Conservation (phyloP, 1,284 basidiomycete species). For the Apiotrichum veenhuisii region DNA sequence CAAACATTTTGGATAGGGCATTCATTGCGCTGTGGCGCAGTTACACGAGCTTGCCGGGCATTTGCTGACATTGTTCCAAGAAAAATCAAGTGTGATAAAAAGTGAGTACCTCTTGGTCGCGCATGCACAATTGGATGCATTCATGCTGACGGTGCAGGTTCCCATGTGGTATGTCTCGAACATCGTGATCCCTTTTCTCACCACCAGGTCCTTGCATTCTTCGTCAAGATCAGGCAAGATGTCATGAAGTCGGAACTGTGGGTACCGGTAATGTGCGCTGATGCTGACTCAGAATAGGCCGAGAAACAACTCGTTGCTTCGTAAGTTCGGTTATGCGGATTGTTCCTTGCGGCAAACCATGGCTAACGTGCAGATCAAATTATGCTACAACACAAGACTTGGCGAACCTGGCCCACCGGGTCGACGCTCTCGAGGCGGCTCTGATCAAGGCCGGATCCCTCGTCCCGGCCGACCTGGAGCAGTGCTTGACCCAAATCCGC, state of each 20-base stretch:
- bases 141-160: constrained; percentile 6
- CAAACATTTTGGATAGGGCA: background rate
- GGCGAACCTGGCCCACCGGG: constrained; percentile 43
- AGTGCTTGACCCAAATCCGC: constrained; percentile 29
- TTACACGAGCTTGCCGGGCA: background rate
- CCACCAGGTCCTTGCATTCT: constrained; percentile 44
- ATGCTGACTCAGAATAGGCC: constrained; percentile 24
- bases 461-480: constrained; percentile 43
- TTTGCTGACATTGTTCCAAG: constrained; percentile 15
- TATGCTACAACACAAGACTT: constrained; percentile 47
- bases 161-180: constrained; percentile 10
- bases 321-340: constrained; percentile 14
- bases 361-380: constrained; percentile 24
- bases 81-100: constrained; percentile 52
- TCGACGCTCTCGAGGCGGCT: constrained; percentile 47
- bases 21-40: background rate
- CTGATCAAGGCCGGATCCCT: constrained; percentile 43
- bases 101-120: constrained; percentile 27
- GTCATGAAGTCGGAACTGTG: constrained; percentile 50
- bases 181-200: background rate
- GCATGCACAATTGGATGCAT: constrained; percentile 25
- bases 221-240: constrained; percentile 46
- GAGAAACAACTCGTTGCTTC: constrained; percentile 41
- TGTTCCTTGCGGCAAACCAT: too few species aligned
- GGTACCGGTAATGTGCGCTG: constrained; percentile 9